Conservation (phyloP, 129 eudicot species). For the Artemisia tridentata region DNA sequence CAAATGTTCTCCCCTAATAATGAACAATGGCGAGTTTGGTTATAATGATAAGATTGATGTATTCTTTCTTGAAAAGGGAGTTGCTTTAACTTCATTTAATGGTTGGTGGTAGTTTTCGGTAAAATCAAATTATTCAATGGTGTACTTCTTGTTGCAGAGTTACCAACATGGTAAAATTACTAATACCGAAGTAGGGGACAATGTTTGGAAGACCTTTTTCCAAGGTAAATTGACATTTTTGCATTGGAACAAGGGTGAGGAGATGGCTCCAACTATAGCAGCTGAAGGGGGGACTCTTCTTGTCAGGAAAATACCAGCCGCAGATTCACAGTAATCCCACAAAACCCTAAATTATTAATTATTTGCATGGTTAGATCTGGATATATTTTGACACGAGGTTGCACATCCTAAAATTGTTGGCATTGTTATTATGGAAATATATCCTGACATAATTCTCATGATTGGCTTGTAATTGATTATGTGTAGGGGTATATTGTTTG, state of each 20-base stretch:
- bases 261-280: slow-evolving; percentile 83
- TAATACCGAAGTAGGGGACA: slow-evolving; percentile 43
- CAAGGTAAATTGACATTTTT: slow-evolving; percentile 73
- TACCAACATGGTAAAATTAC: slow-evolving; percentile 45
- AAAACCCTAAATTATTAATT: neutral
- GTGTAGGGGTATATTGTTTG: neutral
- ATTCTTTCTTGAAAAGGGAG: slow-evolving; percentile 3
- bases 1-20: neutral
- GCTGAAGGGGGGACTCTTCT: slow-evolving; percentile 84
- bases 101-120: neutral
- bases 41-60: neutral
- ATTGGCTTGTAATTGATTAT: neutral
- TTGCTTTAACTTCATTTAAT: slow-evolving; percentile 13
- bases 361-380: neutral
- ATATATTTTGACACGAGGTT: neutral
- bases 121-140: neutral
- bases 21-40: neutral
- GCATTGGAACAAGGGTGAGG: slow-evolving; percentile 85
- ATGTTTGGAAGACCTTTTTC: slow-evolving; percentile 46
- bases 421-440: neutral
- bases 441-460: neutral
- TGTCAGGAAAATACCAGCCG: slow-evolving; percentile 75
- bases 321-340: slow-evolving; percentile 62
- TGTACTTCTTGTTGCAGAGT: slow-evolving; percentile 33
- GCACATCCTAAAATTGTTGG: neutral